A percentile compares a stretch with the other conserved stretches of the same genome.
Evolutionary conservation across 352 stramenopile species (phyloP).

Genomic region (Blastocystis sp.): DNA sequence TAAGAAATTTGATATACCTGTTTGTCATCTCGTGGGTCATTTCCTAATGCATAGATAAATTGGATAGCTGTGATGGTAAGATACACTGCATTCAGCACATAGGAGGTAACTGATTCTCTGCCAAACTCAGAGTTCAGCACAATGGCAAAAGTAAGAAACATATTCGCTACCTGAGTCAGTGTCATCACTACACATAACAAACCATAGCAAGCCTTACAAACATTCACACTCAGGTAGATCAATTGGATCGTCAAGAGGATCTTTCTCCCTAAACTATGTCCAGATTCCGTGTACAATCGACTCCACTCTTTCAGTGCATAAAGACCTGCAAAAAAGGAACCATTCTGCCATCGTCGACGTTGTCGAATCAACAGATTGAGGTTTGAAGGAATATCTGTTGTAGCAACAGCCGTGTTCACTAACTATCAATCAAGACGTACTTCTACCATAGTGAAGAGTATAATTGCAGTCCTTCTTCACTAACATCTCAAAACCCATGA

Average conservation of each 20-base stretch:
- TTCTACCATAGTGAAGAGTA: conserved; percentile 66
- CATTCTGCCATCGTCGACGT: conserved; percentile 70
- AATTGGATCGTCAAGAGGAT: conserved; percentile 63
- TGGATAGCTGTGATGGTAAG: conserved; percentile 47
- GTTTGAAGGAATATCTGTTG: conserved; percentile 67
- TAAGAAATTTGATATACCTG: conserved; percentile 55
- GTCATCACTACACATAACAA: conserved; percentile 44
- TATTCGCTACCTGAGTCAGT: conserved; percentile 48
- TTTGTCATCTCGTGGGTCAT: conserved; percentile 52
- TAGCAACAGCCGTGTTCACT: conserved; percentile 65
- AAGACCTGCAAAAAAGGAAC: conserved; percentile 69
- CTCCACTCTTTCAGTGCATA: conserved; percentile 69
- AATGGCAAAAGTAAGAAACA: conserved; percentile 59
- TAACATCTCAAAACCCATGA: conserved; percentile 70
- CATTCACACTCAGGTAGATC: conserved; percentile 63
- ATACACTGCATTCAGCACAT: conserved; percentile 47
- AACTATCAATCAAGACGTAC: not conserved
- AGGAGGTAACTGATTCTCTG: conserved; percentile 23
- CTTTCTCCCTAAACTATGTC: conserved; percentile 63
- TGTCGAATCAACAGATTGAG: conserved; percentile 70
- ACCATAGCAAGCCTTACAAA: not conserved
- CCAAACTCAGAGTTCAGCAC: conserved; percentile 53
- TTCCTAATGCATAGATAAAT: conserved; percentile 55
- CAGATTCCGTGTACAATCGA: conserved; percentile 67
- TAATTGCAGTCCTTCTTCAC: conserved; percentile 65